Percentiles rank a stretch among this genome's conserved stretches.
Evolutionary conservation across 345 rosid species (phyloP).

Genomic region (Adansonia digitata): DNA sequence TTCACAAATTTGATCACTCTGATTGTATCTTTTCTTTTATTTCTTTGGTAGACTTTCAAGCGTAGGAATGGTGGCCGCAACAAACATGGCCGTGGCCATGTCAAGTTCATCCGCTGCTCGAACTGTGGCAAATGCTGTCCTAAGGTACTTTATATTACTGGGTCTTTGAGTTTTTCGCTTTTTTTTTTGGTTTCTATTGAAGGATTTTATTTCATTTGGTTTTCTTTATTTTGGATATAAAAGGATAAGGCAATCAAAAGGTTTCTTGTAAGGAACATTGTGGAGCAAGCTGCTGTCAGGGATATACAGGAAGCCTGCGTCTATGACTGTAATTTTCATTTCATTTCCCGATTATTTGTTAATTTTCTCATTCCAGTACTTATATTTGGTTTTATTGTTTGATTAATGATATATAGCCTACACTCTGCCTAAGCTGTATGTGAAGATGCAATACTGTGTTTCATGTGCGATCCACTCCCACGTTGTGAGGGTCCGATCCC

Average conservation of each 20-base stretch:
- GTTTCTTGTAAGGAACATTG: conserved; percentile 88
- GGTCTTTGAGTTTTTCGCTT: not conserved
- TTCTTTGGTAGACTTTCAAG: conserved; percentile 70
- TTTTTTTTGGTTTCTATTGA: not conserved
- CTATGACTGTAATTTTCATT: conserved; percentile 46
- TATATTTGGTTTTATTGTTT: not conserved
- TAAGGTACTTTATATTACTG: conserved; percentile 34
- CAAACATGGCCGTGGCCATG: conserved; percentile 97
- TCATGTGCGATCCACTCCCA: conserved; percentile 97
- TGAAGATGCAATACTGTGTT: conserved; percentile 91
- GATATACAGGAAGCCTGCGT: conserved; percentile 92
- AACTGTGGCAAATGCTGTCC: conserved; percentile 98
- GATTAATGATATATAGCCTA: conserved; percentile 40
- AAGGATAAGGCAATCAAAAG: conserved; percentile 90
- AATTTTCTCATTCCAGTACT: not conserved
- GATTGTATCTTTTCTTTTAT: not conserved
- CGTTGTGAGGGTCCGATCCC: conserved; percentile 91
- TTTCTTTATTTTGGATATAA: not conserved
- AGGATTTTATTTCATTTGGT: not conserved
- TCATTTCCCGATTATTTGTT: not conserved
- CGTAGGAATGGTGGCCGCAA: conserved; percentile 95
- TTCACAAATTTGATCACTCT: not conserved
- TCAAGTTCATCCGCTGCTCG: conserved; percentile 87
- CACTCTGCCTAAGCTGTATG: conserved; percentile 74
- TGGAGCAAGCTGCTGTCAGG: conserved; percentile 90